These are phyloP conservation scores for Panus rudis DNA, from an alignment of 768 basidiomycete genomes.

Conservation along the genomic window DNA sequence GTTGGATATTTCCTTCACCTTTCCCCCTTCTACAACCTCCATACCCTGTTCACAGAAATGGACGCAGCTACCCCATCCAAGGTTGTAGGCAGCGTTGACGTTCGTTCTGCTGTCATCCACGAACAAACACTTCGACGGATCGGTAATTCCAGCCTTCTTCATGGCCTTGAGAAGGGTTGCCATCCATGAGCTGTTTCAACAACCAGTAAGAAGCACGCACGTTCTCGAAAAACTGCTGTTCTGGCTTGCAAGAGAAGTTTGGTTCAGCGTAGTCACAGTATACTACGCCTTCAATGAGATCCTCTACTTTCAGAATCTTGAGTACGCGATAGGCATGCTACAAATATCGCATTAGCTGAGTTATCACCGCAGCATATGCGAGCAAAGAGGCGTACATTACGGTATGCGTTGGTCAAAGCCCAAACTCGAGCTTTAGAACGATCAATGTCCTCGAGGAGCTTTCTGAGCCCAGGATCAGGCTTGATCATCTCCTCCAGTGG, in stretches of 20 bases:
- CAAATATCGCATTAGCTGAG: not conserved
- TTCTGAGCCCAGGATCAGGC: slow-evolving; percentile 52
- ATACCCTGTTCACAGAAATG: slow-evolving; percentile 71
- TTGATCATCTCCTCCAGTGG: slow-evolving; percentile 76
- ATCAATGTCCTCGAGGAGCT: slow-evolving; percentile 75
- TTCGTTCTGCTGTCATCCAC: slow-evolving; percentile 73
- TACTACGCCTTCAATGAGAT: slow-evolving; percentile 67
- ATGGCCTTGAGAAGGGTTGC: slow-evolving; percentile 46
- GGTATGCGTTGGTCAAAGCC: slow-evolving; percentile 84
- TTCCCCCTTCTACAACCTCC: slow-evolving; percentile 58
- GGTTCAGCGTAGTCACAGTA: slow-evolving; percentile 69
- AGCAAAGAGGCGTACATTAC: slow-evolving; percentile 38
- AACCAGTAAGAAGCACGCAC: slow-evolving; percentile 27
- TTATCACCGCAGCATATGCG: not conserved
- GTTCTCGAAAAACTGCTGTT: slow-evolving; percentile 59
- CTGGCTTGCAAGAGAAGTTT: slow-evolving; percentile 77
- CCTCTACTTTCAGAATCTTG: slow-evolving; percentile 61
- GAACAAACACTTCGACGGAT: slow-evolving; percentile 70
- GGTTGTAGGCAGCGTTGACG: slow-evolving; percentile 52
- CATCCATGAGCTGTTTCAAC: slow-evolving; percentile 2
- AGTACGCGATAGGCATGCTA: slow-evolving; percentile 83
- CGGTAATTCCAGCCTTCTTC: slow-evolving; percentile 47
- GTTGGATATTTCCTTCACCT: slow-evolving; percentile 35
- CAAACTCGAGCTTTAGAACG: slow-evolving; percentile 71
- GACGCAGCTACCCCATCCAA: slow-evolving; percentile 69